These are phyloP conservation scores for Morella rubra DNA, from an alignment of 306 rosid genomes.

Conservation along the genomic window DNA sequence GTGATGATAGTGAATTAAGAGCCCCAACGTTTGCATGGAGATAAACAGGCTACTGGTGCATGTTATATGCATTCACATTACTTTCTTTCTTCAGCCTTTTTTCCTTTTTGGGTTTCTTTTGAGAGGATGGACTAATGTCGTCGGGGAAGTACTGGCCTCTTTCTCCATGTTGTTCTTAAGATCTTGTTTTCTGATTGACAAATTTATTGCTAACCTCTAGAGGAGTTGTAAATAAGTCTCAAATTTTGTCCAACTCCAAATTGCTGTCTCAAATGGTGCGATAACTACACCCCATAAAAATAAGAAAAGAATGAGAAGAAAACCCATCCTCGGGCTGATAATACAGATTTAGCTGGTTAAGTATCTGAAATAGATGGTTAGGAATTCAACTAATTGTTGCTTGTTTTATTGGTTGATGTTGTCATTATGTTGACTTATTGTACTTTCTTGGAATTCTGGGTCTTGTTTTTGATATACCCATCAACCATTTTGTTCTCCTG, in stretches of 20 bases:
- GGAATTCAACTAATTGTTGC: background rate
- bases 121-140: background rate
- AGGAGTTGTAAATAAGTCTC: no score
- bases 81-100: background rate
- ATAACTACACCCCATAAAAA: no score
- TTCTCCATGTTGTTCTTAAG: no score
- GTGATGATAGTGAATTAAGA: background rate
- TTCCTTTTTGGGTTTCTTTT: background rate
- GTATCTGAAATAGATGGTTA: background rate
- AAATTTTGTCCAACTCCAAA: no score
- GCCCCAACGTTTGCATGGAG: background rate
- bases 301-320: background rate
- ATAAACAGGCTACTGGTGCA: background rate
- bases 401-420: no score
- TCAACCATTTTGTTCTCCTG: conserved; percentile 24
- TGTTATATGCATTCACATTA: background rate
- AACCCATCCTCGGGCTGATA: background rate
- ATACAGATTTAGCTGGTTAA: background rate
- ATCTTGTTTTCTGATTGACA: no score
- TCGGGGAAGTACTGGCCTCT: background rate
- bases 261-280: no score
- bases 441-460: conserved; percentile 4
- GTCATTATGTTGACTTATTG: background rate
- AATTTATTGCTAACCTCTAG: no score
- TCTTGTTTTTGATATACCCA: conserved; percentile 30